Base-by-base conservation (phyloP, 805 yeast genomes). In the Saccharomyces kudriavzevii region DNA sequence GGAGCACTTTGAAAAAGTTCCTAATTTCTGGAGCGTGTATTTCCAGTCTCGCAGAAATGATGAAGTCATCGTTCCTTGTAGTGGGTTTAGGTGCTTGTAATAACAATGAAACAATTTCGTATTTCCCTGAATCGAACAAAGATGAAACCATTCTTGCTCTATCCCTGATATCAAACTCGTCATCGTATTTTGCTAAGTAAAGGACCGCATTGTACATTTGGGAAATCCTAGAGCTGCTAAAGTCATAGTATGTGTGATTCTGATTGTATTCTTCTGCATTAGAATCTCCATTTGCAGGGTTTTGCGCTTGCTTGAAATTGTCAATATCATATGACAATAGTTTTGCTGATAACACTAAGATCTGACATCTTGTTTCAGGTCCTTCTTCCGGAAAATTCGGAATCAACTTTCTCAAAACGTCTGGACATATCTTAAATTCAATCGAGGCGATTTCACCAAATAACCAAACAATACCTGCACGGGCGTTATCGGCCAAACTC, bases 381-480 rank as follows among this genome's bases (percentile, higher is more conserved):
- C 74, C 66, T 63, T 89, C 89, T 10, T 69, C 60, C 0, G 82
- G 71, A 64, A 86, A 87, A 4, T 64, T 69, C 29, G 75, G 75
- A 6, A 84, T 67, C 40, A 87, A 69, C 13, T 72, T 70, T 51
- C 97, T 75, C 52, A 89, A 71, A 2, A 89, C 78, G 64, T 92
- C 97, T 0, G 95, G 91, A 3, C 91, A 84, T 50, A 87, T 69
- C 27, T 69, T 68, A 14, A 76, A 72, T 40, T 74, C 75, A 28
- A 70, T 61, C 14, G 65, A 68, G 0, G 84, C 76, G 64, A 84
- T 85, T 63, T 94, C 97, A 4, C 98, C 97, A 51, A 92, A 78
- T 9, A 92, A 75, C 98, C 98, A 94, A 5, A 92, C 77, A 10
- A 91, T 83, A 48, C 92, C 86, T 1, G 96, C 89, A 58, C 83